Evolutionary conservation across 805 yeast genomes (phyloP).

Genomic region (Yarrowia bubula): DNA sequence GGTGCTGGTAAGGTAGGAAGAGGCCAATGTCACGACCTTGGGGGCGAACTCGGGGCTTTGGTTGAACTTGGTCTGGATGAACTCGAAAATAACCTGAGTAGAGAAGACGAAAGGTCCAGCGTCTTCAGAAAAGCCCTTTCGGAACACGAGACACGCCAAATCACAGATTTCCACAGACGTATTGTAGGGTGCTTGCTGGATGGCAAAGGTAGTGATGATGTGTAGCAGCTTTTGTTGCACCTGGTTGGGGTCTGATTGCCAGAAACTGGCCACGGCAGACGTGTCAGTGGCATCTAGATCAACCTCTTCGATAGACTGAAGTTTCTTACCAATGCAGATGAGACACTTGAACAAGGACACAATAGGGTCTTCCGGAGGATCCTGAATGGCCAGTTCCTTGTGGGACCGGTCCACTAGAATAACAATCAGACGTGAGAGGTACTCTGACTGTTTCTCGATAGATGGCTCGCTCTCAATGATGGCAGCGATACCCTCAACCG

Average conservation of each 20-base stretch:
- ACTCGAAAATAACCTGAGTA: conserved; percentile 44
- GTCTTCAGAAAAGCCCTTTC: conserved; percentile 62
- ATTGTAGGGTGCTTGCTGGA: conserved; percentile 42
- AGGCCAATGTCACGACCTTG: conserved; percentile 36
- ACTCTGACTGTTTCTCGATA: conserved; percentile 36
- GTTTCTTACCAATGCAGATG: conserved; percentile 68
- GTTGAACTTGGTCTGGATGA: conserved; percentile 40
- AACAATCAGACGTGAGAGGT: conserved; percentile 40
- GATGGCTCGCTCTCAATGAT: conserved; percentile 36
- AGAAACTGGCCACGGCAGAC: conserved; percentile 28
- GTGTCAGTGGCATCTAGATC: conserved; percentile 35
- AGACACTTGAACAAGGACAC: conserved; percentile 61
- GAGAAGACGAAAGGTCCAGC: conserved; percentile 66
- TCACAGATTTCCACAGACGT: conserved; percentile 56
- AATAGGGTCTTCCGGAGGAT: conserved; percentile 36
- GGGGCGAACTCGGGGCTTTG: conserved; percentile 34
- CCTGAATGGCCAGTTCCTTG: conserved; percentile 17
- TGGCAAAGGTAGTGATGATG: conserved; percentile 46
- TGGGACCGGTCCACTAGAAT: conserved; percentile 25
- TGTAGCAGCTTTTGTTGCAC: conserved; percentile 46
- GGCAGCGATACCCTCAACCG: conserved; percentile 38
- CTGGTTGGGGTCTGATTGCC: conserved; percentile 36
- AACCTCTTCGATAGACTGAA: conserved; percentile 57
- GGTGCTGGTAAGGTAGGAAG: conserved; percentile 33
- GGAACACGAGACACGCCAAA: conserved; percentile 59